Evolutionary conservation across 768 basidiomycete genomes (phyloP), one percentile per base, ranked within the genome.

Genomic region (Rhodotorula babjevae): DNA sequence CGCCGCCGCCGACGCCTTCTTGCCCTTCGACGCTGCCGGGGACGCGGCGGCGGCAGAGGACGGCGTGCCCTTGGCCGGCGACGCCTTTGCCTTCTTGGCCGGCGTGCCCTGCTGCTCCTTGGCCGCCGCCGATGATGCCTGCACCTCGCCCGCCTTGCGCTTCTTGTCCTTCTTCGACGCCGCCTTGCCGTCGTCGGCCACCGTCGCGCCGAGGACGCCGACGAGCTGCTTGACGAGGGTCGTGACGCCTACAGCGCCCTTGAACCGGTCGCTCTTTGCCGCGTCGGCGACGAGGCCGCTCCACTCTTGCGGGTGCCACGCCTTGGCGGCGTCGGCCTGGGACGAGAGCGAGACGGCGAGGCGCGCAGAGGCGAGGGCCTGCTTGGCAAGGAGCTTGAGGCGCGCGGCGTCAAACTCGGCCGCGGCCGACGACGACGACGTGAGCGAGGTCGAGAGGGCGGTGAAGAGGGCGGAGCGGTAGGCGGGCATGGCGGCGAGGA

Each of bases 331-430:
- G 0, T 81, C 69, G 44, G 78, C 64, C 50, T 68, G 71, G 10
- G 78, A 77, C 11, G 80, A 79, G 61, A 84, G 78, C 15, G 85
- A 84, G 67, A 86, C 87, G 69, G 87, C 86, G 70, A 87, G 87
- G 65, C 91, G 87, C n/a, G 88, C 83, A 61, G 86, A 86, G 29
- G 84, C 78, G 40, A 91, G 82, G 0, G 84, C 88, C 63, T 90
- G 81, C 80, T 91, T 93, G 68, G 92, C 80, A 29, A 92, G 79
- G n/a, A 90, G 89, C 81, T 92, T 95, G 77, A 89, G 78, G 73
- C 92, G 90, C 1, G 86, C 79, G 3, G 88, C 83, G 25, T 86
- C 71, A 15, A 72, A 78, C 74, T 36, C 59, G 19, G 73, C 83
- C 81, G 40, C 85, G 84, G 84, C 82, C 73, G 87, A 86, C 73